These are phyloP conservation scores for Alternaria triticina DNA, from an alignment of 2,329 filamentous ascomycete species.

Conservation along the genomic window DNA sequence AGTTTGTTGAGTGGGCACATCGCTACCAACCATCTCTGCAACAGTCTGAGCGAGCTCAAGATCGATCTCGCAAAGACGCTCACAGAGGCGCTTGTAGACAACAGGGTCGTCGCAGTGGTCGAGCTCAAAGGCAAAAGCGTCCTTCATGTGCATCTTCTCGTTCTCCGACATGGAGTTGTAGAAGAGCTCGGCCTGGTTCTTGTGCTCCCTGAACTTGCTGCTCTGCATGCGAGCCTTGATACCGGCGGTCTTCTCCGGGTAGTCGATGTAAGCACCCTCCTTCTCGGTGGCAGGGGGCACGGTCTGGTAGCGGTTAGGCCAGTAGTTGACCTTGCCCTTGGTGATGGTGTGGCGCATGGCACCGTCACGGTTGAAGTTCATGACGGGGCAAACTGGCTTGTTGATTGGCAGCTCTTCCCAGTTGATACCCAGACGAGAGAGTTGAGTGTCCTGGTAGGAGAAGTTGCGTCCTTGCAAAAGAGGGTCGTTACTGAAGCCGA, in stretches of 20 bases:
- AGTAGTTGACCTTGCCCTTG: constrained; percentile 78
- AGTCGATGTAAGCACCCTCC: constrained; percentile 74
- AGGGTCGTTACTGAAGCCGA: constrained; percentile 78
- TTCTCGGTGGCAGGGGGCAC: constrained; percentile 66
- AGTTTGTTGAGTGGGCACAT: constrained; percentile 60
- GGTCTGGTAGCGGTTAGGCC: constrained; percentile 73
- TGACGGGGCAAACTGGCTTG: constrained; percentile 73
- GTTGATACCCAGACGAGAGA: constrained; percentile 74
- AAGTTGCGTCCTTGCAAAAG: constrained; percentile 76
- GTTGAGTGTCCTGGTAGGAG: constrained; percentile 70
- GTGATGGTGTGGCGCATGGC: constrained; percentile 74
- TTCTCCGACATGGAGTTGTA: constrained; percentile 75
- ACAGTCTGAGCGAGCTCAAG: constrained; percentile 71
- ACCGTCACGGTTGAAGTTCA: constrained; percentile 80
- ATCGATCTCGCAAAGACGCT: constrained; percentile 75
- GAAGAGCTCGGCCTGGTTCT: constrained; percentile 80
- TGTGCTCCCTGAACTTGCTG: constrained; percentile 79
- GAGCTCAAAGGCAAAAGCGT: constrained; percentile 72
- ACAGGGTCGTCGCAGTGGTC: constrained; percentile 82
- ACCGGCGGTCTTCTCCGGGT: constrained; percentile 68
- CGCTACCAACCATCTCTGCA: constrained; percentile 72
- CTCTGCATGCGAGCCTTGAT: constrained; percentile 73
- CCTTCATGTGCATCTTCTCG: constrained; percentile 69
- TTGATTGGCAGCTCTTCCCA: constrained; percentile 82
- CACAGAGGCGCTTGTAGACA: constrained; percentile 74